Base-by-base conservation (phyloP, 345 rosid genomes). In the Toxicodendron radicans region DNA sequence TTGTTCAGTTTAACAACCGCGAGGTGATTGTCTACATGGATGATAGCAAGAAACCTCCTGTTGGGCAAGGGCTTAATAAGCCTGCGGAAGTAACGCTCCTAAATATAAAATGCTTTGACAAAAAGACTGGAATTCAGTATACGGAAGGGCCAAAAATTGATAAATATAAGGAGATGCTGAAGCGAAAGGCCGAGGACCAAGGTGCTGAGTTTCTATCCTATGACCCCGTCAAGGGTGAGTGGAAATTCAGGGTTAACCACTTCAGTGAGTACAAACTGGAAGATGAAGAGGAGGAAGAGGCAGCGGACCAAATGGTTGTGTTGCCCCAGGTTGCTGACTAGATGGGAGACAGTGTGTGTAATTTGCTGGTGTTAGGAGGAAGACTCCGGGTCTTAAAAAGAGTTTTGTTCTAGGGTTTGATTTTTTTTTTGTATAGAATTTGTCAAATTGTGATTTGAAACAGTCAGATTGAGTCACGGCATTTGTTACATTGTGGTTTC, bases 21-120 rank as follows among this genome's bases (percentile, higher is more conserved):
- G 98, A 93, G 83, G 99, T 93, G 81, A 85, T 92, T 38, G 99
- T 96, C n/a, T 96, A 96, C 88, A 81, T 87, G 89, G 98, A 96
- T 45, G 98, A 96, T 70, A 85, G 87, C 83, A 82, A 89, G 79
- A 96, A 93, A 76, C 98, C 97, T 4, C 92, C 97, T 4, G 87
- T 90, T 13, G 99, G 99, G 62, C 86, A 96, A 77, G 99, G 98
- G 49, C 87, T 96, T 51, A 96, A 96, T 46, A 93, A 96, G 80
- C 92, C 97, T 9, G 97, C 99, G 2, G 97, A 87, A 79, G 97
- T 96, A n/a, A 93, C 95, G 4, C 91, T 96, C 71, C 91, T 93
- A 18, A 96, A 93, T 83, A 89, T 96, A 65, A 96, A 92, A 75
- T 96, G 97, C 84, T 79, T 88, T 4, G 97, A 93, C 78, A 96